Evolutionary conservation across 495 filamentous ascomycete species (phyloP).

Genomic region (Aspergillus affinis): DNA sequence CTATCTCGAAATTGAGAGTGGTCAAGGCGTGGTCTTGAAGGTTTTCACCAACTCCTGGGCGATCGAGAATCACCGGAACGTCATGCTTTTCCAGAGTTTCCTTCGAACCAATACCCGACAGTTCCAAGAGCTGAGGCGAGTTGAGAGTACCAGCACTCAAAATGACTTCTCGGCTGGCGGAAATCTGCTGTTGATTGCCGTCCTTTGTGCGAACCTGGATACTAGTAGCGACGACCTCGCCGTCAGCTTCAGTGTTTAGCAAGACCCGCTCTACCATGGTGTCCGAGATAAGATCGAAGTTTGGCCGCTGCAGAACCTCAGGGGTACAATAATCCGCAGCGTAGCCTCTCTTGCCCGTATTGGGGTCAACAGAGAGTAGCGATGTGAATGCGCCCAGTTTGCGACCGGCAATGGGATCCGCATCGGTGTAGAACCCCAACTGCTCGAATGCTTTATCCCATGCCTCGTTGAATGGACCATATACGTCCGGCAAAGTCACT

Average conservation of each 20-base stretch:
- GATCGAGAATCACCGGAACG: slow-evolving; percentile 38
- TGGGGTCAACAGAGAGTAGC: slow-evolving; percentile 18
- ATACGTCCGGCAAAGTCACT: slow-evolving; percentile 22
- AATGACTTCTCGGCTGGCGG: slow-evolving; percentile 54
- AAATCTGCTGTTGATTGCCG: slow-evolving; percentile 28
- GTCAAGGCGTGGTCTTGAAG: slow-evolving; percentile 41
- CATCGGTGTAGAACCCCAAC: slow-evolving; percentile 23
- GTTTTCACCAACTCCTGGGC: slow-evolving; percentile 43
- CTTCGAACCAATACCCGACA: slow-evolving; percentile 54
- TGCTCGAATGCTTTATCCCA: slow-evolving; percentile 28
- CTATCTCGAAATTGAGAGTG: slow-evolving; percentile 39
- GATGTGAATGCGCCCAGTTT: slow-evolving; percentile 25
- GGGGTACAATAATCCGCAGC: slow-evolving; percentile 28
- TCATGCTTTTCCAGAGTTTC: slow-evolving; percentile 27
- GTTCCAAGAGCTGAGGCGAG: slow-evolving; percentile 56
- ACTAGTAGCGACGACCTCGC: slow-evolving; percentile 29
- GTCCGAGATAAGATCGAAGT: slow-evolving; percentile 45
- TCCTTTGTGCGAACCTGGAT: slow-evolving; percentile 36
- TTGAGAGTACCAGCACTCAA: slow-evolving; percentile 54
- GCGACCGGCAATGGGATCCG: slow-evolving; percentile 23
- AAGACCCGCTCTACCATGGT: slow-evolving; percentile 46
- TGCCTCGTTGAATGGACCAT: slow-evolving; percentile 24
- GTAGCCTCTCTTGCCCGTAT: slow-evolving; percentile 39
- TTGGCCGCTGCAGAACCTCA: slow-evolving; percentile 39
- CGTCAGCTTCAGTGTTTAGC: slow-evolving; percentile 15